These are phyloP conservation scores for Leccinum sublutescens DNA, from an alignment of 768 basidiomycete genomes.

Conservation along the genomic window DNA sequence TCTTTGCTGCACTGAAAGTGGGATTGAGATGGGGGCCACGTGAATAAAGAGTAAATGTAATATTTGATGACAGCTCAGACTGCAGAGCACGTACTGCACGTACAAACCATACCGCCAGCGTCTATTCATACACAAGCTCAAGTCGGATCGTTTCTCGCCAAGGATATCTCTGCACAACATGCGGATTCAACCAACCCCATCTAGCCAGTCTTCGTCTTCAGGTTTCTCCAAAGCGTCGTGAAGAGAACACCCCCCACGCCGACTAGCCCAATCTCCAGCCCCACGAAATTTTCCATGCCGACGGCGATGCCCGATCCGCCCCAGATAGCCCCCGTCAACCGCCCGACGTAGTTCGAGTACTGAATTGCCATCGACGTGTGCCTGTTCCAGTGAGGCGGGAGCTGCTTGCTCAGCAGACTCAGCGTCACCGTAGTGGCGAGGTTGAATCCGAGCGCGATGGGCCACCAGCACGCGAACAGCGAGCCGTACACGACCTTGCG, in stretches of 20 bases:
- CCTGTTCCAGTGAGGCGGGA: neutral
- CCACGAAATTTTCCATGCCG: neutral
- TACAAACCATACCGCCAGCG: neutral
- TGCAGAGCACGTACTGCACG: neutral
- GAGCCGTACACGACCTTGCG: slow-evolving; percentile 46
- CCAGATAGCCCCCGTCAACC: neutral
- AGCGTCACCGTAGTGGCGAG: neutral
- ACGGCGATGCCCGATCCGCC: neutral
- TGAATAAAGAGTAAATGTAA: neutral
- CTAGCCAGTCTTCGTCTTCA: neutral
- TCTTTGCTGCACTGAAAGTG: neutral
- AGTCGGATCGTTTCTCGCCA: neutral
- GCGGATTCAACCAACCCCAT: neutral
- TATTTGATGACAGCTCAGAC: neutral
- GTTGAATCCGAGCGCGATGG: neutral
- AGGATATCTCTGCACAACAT: neutral
- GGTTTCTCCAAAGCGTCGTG: neutral
- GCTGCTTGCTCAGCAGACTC: neutral
- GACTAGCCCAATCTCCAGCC: neutral
- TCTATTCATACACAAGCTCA: neutral
- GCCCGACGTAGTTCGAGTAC: slow-evolving; percentile 22
- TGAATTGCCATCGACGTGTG: too few relatives aligned
- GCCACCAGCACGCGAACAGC: slow-evolving; percentile 20
- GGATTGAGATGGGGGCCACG: neutral
- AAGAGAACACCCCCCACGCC: neutral